Base-by-base conservation (phyloP, 805 yeast species). In the Isabelozyma rhagii region DNA sequence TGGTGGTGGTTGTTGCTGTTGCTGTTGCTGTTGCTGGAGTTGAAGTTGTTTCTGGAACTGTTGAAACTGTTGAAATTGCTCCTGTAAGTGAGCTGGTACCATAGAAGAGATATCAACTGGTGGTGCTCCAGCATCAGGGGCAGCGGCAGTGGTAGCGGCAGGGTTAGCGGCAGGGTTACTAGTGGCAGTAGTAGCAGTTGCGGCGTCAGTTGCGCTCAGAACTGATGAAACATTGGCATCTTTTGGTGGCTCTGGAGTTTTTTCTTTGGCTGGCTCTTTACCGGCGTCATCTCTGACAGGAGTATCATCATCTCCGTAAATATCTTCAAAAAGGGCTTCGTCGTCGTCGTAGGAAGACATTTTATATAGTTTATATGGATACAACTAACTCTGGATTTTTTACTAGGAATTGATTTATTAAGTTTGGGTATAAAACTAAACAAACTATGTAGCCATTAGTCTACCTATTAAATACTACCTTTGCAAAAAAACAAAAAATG, bases 241-340 rank as follows among this genome's bases (percentile, higher is more conserved):
- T 9, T 55, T 53, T 49, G 52, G 55, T 28, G 15, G 45, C 38
- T 34, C 47, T 31, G 60, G 45, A 18, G 60, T 40, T n/a, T 57
- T 41, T 42, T 40, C 50, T 47, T 39, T 45, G 17, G 51, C 43
- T 44, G 49, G 36, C 8, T 52, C 48, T 21, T 54, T 47, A 27
- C 38, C 47, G 10, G 42, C 15, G 14, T 39, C 41, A 4, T 39
- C 41, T 39, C 5, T 39, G 41, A 15, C 18, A 41, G 43, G 14
- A 41, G 43, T 41, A 25, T 56, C 39, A 57, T 68, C 66, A 47
- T 67, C 74, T 29, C 66, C 57, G 51, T 92, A 92, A 71, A 92
- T 89, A 67, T 92, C 97, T 71, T 91, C 96, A 69, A 92, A 92
- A 67, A 88, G 85, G 61, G 89, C 93, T 68, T 91, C 97, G 71